Base-by-base conservation (phyloP, 495 filamentous ascomycete species). In the Aspergillus bridgeri region DNA sequence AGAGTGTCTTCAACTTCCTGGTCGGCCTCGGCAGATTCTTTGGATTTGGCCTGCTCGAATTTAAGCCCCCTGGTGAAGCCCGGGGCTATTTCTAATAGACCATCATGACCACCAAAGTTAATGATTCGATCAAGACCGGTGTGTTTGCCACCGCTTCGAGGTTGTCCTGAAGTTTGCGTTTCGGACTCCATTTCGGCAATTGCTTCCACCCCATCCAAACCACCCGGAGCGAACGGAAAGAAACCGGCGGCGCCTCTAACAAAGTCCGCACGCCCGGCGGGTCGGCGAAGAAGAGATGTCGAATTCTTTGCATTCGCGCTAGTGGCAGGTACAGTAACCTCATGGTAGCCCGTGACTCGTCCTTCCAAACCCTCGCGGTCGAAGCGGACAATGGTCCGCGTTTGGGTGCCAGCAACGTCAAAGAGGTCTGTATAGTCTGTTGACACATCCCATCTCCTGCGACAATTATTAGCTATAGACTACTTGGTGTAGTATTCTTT, bases 241-340 rank as follows among this genome's bases (percentile, higher is more conserved):
- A 96, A 98, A 0, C 94, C 95, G 20, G 92, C 90, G 19, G 89
- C 92, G 17, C 94, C 94, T n/a, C 94, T 82, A 20, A 98, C 92
- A 69, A 98, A 96, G 51, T 98, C 92, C 42, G 90, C 91, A 60
- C 89, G 83, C 56, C 83, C 85, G 42, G 92, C 94, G 23, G 93
- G 93, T 63, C 94, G 94, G 42, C 94, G 83, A 9, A 89, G 74
- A 42, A 98, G 78, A 0, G 92, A 96, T 0, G 95, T 98, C 21
- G 92, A 97, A 65, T 96, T 96, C 75, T 98, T 98, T 5, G 94
- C 94, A 18, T 89, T 98, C 1, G 90, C 91, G 56, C 89, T 93
- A 57, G 83, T 86, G 21, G 92, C 92, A 17, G 93, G 92, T 22
- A 98, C 85, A 0, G 94, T 97, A 50, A 98, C 89, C 73, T 98